phyloP scores from a whole-genome alignment of 2,329 filamentous ascomycete genomes.

The Fragosphaeria purpurea region DNA sequence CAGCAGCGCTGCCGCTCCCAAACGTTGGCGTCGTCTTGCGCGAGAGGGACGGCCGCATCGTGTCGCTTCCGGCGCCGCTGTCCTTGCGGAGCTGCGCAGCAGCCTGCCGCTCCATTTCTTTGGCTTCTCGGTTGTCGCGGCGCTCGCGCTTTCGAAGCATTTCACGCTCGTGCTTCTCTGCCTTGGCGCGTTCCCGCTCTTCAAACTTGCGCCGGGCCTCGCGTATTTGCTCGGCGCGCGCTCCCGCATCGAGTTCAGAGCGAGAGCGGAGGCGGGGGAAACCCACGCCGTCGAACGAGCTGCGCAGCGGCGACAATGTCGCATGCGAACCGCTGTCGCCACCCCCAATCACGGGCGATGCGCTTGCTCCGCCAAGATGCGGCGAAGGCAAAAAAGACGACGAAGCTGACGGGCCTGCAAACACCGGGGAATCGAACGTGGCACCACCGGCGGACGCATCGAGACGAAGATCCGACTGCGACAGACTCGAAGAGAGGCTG shows the following conservation, averaged over 20 bases:
- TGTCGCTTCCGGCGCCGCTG: constrained; percentile 20
- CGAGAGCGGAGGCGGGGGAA: constrained; percentile 50
- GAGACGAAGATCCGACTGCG: constrained; percentile 37
- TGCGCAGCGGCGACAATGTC: constrained; percentile 44
- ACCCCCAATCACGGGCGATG: neutral
- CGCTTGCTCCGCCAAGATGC: neutral
- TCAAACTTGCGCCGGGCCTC: constrained; percentile 54
- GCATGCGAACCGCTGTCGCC: constrained; percentile 16
- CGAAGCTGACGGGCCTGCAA: constrained; percentile 7
- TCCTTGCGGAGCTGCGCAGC: constrained; percentile 27
- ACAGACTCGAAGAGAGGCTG: constrained; percentile 29
- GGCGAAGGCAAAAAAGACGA: constrained; percentile 13
- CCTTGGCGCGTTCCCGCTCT: constrained; percentile 50
- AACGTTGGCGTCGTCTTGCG: constrained; percentile 17
- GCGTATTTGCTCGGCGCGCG: constrained; percentile 46
- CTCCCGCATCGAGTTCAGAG: constrained; percentile 46
- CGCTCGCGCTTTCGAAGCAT: constrained; percentile 49
- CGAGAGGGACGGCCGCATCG: constrained; percentile 8
- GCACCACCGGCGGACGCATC: constrained; percentile 17
- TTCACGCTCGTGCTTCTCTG: constrained; percentile 52
- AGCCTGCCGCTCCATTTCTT: constrained; percentile 38
- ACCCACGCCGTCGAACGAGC: constrained; percentile 44
- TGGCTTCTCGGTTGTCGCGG: constrained; percentile 46
- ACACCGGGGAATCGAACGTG: constrained; percentile 17
- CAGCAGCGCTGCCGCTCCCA: constrained; percentile 10